Evolutionary conservation across 805 yeast genomes (phyloP), one percentile per base, ranked within the genome.

Genomic region (Myxozyma melibiosi): DNA sequence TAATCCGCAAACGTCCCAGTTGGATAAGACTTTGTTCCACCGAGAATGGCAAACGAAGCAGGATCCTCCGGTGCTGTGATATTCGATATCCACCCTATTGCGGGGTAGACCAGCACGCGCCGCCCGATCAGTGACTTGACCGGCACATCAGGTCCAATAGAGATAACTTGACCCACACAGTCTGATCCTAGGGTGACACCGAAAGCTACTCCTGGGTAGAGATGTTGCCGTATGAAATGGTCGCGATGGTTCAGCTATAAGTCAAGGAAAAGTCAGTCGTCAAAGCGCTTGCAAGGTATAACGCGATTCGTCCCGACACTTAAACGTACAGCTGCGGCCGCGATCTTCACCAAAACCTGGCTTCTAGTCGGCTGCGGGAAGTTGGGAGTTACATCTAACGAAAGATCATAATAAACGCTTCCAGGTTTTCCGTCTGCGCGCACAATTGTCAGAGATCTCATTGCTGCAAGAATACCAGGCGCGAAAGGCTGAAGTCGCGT

Each of bases 201-300:
- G 31, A 52, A 51, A 13, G 56, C 41, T 1, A 53, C 45, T 22
- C 65, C 63, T 11, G 66, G 66, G 41, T 64, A 64, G 7, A 53
- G 55, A 25, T 52, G 58, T 41, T 60, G 62, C 24, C 53, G 55
- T n/a, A 59, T 41, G 18, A 57, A 57, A 24, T 60, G 42, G 50
- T 64, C 66, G 31, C 66, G 61, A 35, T 62, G 65, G 33, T 64
- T 64, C 33, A 62, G 51, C 56, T 52, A 39, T n/a, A 38, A 9
- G 8, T 5, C 42, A 39, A 9, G 5, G 20, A 7, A 25, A 16
- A 13, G 9, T 16, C 14, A 14, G 46, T 42, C 34, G 14, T 14
- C 3, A 16, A 2, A 25, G 14, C n/a, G 14, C 20, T n/a, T 20
- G 4, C 33, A 27, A 16, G 2, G 18, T 16, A n/a, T 25, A 25